phyloP scores from a whole-genome alignment of 305 asterid species.

The Solanum hybrid region DNA sequence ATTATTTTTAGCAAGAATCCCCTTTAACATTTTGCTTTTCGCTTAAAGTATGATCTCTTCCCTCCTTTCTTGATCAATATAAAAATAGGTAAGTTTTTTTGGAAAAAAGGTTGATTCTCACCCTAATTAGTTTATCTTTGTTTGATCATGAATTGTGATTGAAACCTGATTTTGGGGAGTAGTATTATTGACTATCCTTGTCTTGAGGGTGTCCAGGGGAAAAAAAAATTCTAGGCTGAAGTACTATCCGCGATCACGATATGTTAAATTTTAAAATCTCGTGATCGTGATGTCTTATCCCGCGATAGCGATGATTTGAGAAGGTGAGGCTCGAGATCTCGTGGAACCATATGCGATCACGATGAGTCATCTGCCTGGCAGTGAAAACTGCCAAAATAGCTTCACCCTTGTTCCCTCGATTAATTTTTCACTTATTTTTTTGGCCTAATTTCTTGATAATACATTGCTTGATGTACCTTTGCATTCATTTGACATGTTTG shows the following conservation, averaged over 20 bases:
- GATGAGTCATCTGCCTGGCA: background rate
- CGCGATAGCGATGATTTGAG: background rate
- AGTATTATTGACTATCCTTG: background rate
- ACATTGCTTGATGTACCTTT: background rate
- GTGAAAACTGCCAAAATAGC: background rate
- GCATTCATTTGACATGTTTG: background rate
- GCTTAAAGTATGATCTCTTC: background rate
- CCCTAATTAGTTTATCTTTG: background rate
- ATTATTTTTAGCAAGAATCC: background rate
- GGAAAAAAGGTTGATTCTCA: background rate
- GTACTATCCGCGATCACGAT: background rate
- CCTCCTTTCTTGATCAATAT: background rate
- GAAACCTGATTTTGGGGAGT: background rate
- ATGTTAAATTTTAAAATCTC: background rate
- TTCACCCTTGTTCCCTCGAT: background rate
- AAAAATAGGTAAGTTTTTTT: background rate
- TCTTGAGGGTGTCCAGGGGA: background rate
- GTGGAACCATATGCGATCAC: background rate
- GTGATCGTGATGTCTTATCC: background rate
- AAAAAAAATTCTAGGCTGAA: background rate
- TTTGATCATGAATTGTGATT: background rate
- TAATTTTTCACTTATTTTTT: background rate
- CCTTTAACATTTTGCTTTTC: background rate
- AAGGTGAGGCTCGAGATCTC: background rate
- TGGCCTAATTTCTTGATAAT: background rate